Base-by-base conservation (phyloP, 192 early-diverging fungal genomes). In the Phlyctochytrium planicorne region DNA sequence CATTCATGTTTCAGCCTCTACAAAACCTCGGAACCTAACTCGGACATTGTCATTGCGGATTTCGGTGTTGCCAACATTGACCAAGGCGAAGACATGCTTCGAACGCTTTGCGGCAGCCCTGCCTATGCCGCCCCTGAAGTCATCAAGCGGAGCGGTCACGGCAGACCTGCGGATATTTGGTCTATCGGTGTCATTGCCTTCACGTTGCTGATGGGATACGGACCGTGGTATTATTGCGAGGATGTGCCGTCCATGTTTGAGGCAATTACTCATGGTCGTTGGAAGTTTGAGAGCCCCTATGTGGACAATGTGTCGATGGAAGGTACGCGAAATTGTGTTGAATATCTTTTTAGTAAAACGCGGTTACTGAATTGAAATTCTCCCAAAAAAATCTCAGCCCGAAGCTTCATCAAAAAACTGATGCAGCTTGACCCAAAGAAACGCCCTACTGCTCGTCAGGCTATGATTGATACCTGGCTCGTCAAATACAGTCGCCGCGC, bases 51-150 rank as follows among this genome's bases (percentile, higher is more conserved):
- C 60, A 62, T 92, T 60, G 84, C 89, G 27, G 91, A 92, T 71
- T 92, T 92, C 76, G 91, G 91, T 27, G 69, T 92, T 33, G 87
- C 89, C 50, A 89, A 87, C 76, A 65, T 59, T 32, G 60, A 50
- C 6, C 63, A 72, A 30, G 63, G 71, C 56, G 71, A 72, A 47
- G 65, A 64, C 14, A 27, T 72, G 3, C 52, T 71, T 10, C 61
- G 63, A 23, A 69, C 68, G 32, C 68, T 69, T 1, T 69, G 82
- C 34, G 69, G 62, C 63, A 63, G 62, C 20, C 62, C 69, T n/a
- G 67, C 40, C 10, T 47, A 47, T 20, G 40, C 40, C 10, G 40
- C 40, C 10, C 40, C 40, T 47, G 40, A 47, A 20, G 40, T 47
- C 10, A 47, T 47, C 40, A 6, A 20, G 10, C 40, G 40, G 40